Evolutionary conservation across 2,329 filamentous ascomycete genomes (phyloP).

Genomic region (Talaromyces sp.): DNA sequence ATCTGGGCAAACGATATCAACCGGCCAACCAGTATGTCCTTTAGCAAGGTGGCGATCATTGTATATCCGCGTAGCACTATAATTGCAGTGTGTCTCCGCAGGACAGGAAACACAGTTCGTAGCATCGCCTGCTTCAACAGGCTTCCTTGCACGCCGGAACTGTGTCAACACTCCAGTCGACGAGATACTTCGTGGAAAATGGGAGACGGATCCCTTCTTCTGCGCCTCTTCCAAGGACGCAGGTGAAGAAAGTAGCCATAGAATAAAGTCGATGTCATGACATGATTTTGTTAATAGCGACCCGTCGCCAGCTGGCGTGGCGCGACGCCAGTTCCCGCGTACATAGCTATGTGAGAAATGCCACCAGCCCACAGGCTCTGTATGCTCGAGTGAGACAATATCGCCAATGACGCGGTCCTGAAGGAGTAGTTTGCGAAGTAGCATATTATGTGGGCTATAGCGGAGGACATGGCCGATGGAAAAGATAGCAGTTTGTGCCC

Average conservation of each 20-base stretch:
- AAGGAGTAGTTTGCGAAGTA: conserved; percentile 76
- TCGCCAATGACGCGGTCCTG: conserved; percentile 79
- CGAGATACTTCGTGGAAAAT: conserved; percentile 74
- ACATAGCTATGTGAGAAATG: conserved; percentile 93
- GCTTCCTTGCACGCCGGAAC: conserved; percentile 77
- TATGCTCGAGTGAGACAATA: conserved; percentile 83
- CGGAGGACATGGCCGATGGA: conserved; percentile 92
- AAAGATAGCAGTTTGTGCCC: conserved; percentile 61
- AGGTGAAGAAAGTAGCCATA: conserved; percentile 87
- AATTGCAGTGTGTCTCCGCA: conserved; percentile 74
- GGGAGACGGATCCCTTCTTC: conserved; percentile 52
- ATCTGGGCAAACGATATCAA: conserved; percentile 87
- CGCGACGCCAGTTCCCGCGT: conserved; percentile 87
- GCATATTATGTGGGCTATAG: conserved; percentile 89
- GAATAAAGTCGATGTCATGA: conserved; percentile 89
- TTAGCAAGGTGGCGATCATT: conserved; percentile 67
- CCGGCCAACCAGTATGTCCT: conserved; percentile 76
- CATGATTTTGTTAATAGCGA: conserved; percentile 93
- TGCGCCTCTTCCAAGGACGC: conserved; percentile 34
- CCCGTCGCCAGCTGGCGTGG: conserved; percentile 69
- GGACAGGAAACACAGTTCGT: conserved; percentile 88
- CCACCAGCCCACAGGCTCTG: conserved; percentile 95
- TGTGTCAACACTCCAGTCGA: conserved; percentile 77
- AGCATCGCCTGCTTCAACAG: conserved; percentile 69
- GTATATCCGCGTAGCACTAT: conserved; percentile 84